Base-by-base conservation (phyloP, 2,329 filamentous ascomycete genomes). In the Ascocoryne sarcoides region DNA sequence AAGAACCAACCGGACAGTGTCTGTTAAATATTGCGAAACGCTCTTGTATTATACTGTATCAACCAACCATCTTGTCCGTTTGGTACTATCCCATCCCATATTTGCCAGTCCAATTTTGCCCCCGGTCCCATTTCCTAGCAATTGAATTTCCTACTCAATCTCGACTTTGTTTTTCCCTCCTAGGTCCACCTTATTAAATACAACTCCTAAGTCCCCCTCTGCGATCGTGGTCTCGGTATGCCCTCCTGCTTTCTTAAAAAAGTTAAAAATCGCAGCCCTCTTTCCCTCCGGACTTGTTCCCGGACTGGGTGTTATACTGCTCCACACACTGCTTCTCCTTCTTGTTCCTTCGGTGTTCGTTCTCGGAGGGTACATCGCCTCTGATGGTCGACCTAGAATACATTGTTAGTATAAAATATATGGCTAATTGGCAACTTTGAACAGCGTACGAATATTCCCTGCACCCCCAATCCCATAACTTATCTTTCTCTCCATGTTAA, bases 401-500 rank as follows among this genome's bases (percentile, higher is more conserved):
- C 7, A 12, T 26, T 26, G 7, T 26, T 26, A 12, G 23, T 12
- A 7, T 12, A 12, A 26, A 26, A 26, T 12, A 26, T 12, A n/a
- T n/a, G n/a, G 12, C 17, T 2, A 10, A 21, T 43, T 23, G 42
- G 30, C 23, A 37, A 37, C 5, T 33, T n/a, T 20, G 18, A 12
- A 19, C 28, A 16, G 47, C 50, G 16, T 40, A 59, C 55, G 49
- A 31, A 58, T 58, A 46, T 59, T 59, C 3, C 56, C 56, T 3
- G 56, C 56, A 0, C 56, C 56, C 21, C 55, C 56, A 45, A 57
- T 57, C 3, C 56, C 56, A 50, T 48, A 54, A 41, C 55, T 57
- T 41, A 43, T 53, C 32, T 45, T 50, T 35, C 36, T 40, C 36
- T 57, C 53, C 36, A 37, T 42, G 18, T 34, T n/a, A 14, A 31